Percentiles rank a stretch among this genome's conserved stretches.
Conservation (phyloP, 805 yeast species). For the Hagleromyces aurorensis region DNA sequence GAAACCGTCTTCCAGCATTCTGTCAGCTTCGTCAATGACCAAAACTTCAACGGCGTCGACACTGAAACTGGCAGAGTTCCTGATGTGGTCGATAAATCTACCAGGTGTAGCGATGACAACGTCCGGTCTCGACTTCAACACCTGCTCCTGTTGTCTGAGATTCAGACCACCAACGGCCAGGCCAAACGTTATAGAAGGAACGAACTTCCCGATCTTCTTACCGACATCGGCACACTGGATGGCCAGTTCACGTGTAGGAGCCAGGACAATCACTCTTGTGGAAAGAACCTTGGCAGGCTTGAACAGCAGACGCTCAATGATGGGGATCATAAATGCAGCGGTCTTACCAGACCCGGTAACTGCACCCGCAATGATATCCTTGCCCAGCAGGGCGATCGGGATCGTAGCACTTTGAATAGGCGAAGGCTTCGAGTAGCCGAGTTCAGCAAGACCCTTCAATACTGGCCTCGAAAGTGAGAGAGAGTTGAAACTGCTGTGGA, state of each 20-base stretch:
- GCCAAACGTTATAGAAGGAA: slow-evolving; percentile 74
- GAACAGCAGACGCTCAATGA: slow-evolving; percentile 82
- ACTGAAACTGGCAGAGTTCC: slow-evolving; percentile 88
- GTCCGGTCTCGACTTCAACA: slow-evolving; percentile 87
- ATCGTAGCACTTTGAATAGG: slow-evolving; percentile 92
- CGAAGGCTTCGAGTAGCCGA: slow-evolving; percentile 84
- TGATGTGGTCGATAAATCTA: slow-evolving; percentile 91
- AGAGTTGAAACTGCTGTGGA: slow-evolving; percentile 62
- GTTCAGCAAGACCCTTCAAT: slow-evolving; percentile 66
- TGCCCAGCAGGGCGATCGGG: slow-evolving; percentile 88
- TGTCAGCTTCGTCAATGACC: slow-evolving; percentile 95
- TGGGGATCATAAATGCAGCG: slow-evolving; percentile 96
- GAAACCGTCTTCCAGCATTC: slow-evolving; percentile 99
- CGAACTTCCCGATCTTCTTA: slow-evolving; percentile 68
- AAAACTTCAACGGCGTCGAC: slow-evolving; percentile 88
- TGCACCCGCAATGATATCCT: slow-evolving; percentile 98
- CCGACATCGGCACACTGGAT: slow-evolving; percentile 95
- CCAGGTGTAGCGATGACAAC: slow-evolving; percentile 98
- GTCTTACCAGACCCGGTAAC: slow-evolving; percentile 99
- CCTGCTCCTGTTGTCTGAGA: slow-evolving; percentile 91
- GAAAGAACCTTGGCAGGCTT: slow-evolving; percentile 81
- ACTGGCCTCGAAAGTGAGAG: slow-evolving; percentile 85
- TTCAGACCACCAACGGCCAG: slow-evolving; percentile 98
- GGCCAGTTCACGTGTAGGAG: slow-evolving; percentile 98
- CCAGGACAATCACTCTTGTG: slow-evolving; percentile 81